phyloP scores from a whole-genome alignment of 2,329 filamentous ascomycete genomes.

The Thermochaetoides dissita region DNA sequence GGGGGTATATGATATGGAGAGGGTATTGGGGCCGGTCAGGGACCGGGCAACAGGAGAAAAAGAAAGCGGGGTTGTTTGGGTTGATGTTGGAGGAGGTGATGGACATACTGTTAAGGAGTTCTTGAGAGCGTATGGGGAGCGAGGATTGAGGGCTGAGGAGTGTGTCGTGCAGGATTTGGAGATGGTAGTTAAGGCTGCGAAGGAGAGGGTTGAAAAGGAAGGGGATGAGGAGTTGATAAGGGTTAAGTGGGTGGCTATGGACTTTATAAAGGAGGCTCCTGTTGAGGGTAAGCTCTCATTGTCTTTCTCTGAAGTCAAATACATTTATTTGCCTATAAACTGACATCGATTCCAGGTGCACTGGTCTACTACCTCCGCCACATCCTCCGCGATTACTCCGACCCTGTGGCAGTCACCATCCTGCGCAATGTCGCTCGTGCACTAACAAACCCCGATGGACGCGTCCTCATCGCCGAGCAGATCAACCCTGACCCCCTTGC shows the following conservation, averaged over 20 bases:
- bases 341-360: slow-evolving; percentile 13
- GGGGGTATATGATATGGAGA: slow-evolving; percentile 17
- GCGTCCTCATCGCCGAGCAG: slow-evolving; percentile 15
- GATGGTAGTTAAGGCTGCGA: slow-evolving; percentile 16
- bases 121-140: slow-evolving; percentile 10
- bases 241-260: slow-evolving; percentile 15
- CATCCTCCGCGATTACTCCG: slow-evolving; percentile 21
- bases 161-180: slow-evolving; percentile 20
- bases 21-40: slow-evolving; percentile 9
- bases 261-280: slow-evolving; percentile 19
- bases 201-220: slow-evolving; percentile 1
- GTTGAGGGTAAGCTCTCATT: slow-evolving; percentile 15
- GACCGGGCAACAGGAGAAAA: neutral
- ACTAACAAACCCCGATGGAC: slow-evolving; percentile 5
- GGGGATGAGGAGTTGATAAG: slow-evolving; percentile 11
- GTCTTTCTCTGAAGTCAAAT: neutral
- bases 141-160: slow-evolving; percentile 14
- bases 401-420: slow-evolving; percentile 13
- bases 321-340: neutral
- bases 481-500: slow-evolving; percentile 5
- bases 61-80: slow-evolving; percentile 14
- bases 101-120: slow-evolving; percentile 19
- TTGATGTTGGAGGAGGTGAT: slow-evolving; percentile 21
- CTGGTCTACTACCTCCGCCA: slow-evolving; percentile 22
- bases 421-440: slow-evolving; percentile 11